These are phyloP conservation scores for Truncatella angustata DNA, from an alignment of 2,329 filamentous ascomycete genomes.

Conservation along the genomic window DNA sequence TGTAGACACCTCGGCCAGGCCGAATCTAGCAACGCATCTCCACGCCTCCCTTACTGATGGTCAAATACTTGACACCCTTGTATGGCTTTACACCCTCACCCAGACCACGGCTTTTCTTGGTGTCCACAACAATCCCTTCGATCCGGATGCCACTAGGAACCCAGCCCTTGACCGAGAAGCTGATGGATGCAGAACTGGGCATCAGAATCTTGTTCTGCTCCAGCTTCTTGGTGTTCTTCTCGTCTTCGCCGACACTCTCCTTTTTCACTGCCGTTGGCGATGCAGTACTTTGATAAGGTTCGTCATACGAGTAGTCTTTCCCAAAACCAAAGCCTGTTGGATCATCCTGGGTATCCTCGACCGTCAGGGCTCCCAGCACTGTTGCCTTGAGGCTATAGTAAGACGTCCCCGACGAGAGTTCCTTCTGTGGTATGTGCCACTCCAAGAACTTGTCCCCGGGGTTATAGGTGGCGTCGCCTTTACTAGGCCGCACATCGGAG, in stretches of 20 bases:
- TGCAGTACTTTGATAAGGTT: conserved; percentile 52
- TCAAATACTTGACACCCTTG: conserved; percentile 97
- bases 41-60: conserved; percentile 64
- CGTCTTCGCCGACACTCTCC: conserved; percentile 31
- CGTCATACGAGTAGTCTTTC: conserved; percentile 52
- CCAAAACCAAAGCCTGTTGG: conserved; percentile 51
- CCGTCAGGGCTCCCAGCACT: conserved; percentile 63
- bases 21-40: conserved; percentile 57
- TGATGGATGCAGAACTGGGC: conserved; percentile 74
- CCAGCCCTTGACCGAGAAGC: conserved; percentile 69
- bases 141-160: conserved; percentile 66
- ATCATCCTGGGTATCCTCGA: conserved; percentile 48
- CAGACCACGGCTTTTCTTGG: conserved; percentile 80
- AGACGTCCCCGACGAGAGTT: conserved; percentile 64
- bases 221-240: conserved; percentile 54
- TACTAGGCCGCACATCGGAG: conserved; percentile 75
- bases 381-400: conserved; percentile 77
- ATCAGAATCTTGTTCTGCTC: conserved; percentile 74
- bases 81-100: conserved; percentile 90
- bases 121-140: conserved; percentile 66
- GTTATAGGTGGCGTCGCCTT: conserved; percentile 80
- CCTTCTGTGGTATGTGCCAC: conserved; percentile 80
- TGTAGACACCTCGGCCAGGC: too few relatives aligned
- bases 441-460: conserved; percentile 71
- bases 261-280: conserved; percentile 31